phyloP scores from a whole-genome alignment of 805 yeast species.

The Barnettozyma siamensis region DNA sequence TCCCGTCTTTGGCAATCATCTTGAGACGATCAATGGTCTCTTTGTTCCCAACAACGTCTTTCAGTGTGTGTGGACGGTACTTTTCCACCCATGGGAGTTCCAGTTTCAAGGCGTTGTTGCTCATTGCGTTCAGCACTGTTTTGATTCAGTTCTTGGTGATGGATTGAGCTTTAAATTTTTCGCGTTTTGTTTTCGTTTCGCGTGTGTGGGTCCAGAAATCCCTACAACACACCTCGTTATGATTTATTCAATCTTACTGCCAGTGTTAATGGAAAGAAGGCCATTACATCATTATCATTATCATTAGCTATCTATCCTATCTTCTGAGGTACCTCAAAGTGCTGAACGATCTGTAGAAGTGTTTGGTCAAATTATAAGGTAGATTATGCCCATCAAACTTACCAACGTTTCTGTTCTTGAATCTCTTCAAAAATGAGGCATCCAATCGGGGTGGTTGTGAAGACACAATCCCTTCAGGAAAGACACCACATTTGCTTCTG shows the following conservation, averaged over 20 bases:
- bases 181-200: not conserved
- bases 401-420: slow-evolving; percentile 1
- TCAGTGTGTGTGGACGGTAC: slow-evolving; percentile 73
- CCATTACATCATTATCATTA: not conserved
- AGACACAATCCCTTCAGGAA: not conserved
- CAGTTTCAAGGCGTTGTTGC: slow-evolving; percentile 18
- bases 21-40: slow-evolving; percentile 83
- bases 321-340: not conserved
- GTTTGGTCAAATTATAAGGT: slow-evolving; percentile 1
- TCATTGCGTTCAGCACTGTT: not conserved
- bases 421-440: not conserved
- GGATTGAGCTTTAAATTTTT: too few relatives aligned
- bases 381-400: slow-evolving; percentile 4
- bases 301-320: not conserved
- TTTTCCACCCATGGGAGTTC: slow-evolving; percentile 71
- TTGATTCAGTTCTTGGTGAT: too few relatives aligned
- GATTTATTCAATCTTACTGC: too few relatives aligned
- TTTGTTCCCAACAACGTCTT: slow-evolving; percentile 88
- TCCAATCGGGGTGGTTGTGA: not conserved
- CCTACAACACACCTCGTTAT: too few relatives aligned
- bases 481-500: not conserved
- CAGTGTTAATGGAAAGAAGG: too few relatives aligned
- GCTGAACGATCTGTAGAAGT: slow-evolving; percentile 4
- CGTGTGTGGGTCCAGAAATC: not conserved
- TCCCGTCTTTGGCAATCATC: slow-evolving; percentile 86